These are phyloP conservation scores for Sextonia rubra DNA, from an alignment of 164 flowering plant genomes.

Conservation along the genomic window DNA sequence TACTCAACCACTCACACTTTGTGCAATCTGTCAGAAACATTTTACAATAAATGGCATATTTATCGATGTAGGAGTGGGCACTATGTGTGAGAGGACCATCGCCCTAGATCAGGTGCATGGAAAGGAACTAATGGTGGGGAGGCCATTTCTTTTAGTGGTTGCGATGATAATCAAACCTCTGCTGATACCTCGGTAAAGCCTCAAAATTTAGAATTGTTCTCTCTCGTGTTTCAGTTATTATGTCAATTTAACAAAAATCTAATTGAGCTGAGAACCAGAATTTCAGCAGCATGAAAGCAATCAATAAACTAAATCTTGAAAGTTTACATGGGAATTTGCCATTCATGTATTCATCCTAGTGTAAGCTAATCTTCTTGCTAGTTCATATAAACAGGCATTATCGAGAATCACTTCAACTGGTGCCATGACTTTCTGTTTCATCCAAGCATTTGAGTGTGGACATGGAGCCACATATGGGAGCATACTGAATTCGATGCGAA, in stretches of 20 bases:
- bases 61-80: constrained; percentile 41
- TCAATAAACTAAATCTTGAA: neutral
- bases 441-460: constrained; percentile 59
- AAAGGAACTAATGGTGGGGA: constrained; percentile 76
- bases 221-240: neutral
- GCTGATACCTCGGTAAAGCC: constrained; percentile 68
- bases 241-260: neutral
- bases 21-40: neutral
- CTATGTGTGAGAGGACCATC: constrained; percentile 70
- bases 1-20: neutral
- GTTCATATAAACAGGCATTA: constrained; percentile 36
- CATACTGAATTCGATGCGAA: constrained; percentile 58
- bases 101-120: constrained; percentile 58
- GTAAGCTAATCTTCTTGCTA: neutral
- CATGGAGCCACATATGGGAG: constrained; percentile 64
- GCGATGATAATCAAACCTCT: constrained; percentile 80
- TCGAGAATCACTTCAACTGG: constrained; percentile 37
- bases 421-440: constrained; percentile 48
- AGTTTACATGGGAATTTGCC: neutral
- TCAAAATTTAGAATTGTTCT: neutral
- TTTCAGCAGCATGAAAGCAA: neutral
- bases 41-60: neutral
- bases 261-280: neutral
- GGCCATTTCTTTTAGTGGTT: constrained; percentile 70
- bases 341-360: neutral